Percentiles rank a stretch among this genome's conserved stretches.
These are phyloP conservation scores for Kwoniella europaea DNA, from an alignment of 768 basidiomycete genomes.

Conservation along the genomic window DNA sequence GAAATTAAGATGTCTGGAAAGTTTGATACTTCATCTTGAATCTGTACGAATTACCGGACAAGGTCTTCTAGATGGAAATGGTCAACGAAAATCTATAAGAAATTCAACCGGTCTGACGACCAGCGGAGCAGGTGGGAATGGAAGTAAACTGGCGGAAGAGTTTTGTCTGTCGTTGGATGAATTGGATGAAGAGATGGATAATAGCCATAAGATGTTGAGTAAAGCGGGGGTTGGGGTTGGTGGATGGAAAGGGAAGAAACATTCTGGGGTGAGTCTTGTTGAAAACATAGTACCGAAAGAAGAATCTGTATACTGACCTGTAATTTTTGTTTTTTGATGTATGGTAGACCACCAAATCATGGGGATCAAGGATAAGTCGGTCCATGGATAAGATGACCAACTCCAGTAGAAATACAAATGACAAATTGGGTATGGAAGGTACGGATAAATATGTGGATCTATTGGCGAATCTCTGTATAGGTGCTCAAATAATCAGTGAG, in stretches of 20 bases:
- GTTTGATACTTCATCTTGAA: constrained; percentile 34
- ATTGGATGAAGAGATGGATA: constrained; percentile 51
- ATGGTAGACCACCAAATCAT: constrained; percentile 27
- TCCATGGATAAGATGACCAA: constrained; percentile 48
- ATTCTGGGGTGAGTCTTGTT: constrained; percentile 23
- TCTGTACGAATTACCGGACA: constrained; percentile 30
- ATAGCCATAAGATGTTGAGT: constrained; percentile 29
- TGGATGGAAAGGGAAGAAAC: constrained; percentile 51
- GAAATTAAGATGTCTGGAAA: constrained; percentile 42
- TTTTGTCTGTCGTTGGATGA: constrained; percentile 40
- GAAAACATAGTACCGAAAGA: no score
- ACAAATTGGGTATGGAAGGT: constrained; percentile 31
- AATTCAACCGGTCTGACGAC: neutral
- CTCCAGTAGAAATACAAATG: constrained; percentile 8
- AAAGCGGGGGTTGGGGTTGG: constrained; percentile 38
- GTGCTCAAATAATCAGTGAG: constrained; percentile 43
- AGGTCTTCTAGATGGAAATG: constrained; percentile 26
- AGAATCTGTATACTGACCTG: no score
- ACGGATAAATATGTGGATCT: constrained; percentile 50
- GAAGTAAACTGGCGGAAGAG: constrained; percentile 23
- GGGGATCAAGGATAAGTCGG: constrained; percentile 30
- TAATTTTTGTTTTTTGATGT: neutral
- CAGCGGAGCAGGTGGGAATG: neutral
- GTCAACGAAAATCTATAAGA: neutral
- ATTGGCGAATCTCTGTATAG: constrained; percentile 37